These are phyloP conservation scores for Venturia nashicola DNA, from an alignment of 2,329 filamentous ascomycete genomes.

Conservation along the genomic window DNA sequence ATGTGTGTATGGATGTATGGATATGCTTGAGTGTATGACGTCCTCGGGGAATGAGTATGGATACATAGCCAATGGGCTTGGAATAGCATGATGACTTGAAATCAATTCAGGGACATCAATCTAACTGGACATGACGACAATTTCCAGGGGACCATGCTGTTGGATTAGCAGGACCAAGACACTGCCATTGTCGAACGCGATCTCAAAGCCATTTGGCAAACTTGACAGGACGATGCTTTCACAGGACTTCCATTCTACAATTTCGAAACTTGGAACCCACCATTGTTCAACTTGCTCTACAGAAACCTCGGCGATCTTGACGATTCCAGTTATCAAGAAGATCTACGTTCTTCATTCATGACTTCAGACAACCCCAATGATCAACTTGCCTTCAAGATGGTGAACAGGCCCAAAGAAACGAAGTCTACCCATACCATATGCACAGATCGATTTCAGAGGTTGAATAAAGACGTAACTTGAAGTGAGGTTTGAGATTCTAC, in stretches of 20 bases:
- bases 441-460: background rate
- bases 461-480: background rate
- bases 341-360: background rate
- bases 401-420: background rate
- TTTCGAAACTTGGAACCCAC: background rate
- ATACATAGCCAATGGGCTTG: slow-evolving; percentile 1
- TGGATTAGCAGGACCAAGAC: background rate
- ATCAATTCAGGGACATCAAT: background rate
- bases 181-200: background rate
- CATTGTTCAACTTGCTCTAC: background rate
- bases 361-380: background rate
- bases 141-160: background rate
- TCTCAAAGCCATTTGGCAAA: background rate
- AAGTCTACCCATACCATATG: background rate
- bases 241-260: background rate
- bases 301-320: background rate
- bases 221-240: background rate
- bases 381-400: background rate
- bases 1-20: background rate
- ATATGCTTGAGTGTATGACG: background rate
- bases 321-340: background rate
- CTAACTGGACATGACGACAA: background rate
- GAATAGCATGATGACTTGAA: background rate
- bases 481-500: background rate
- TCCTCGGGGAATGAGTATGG: background rate